Evolutionary conservation across 257 asterid species (phyloP), one percentile per base, ranked within the genome.

Genomic region (Forsythia viridissima): DNA sequence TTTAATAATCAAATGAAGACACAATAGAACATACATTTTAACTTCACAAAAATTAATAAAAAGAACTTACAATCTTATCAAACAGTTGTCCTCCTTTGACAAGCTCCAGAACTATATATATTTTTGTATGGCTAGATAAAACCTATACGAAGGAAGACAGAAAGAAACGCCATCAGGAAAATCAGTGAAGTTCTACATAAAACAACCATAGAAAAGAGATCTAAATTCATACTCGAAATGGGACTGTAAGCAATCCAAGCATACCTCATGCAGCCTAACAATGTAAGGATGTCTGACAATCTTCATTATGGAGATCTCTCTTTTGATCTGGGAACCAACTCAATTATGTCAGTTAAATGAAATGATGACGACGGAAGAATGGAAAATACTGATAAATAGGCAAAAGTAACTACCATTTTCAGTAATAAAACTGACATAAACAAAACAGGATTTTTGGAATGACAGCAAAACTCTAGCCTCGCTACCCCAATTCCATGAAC

Each of bases 251-350:
- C 24, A 72, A 72, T 34, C 42, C 15, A 67, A 59, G 75, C 78
- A 76, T 86, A 94, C 98, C 97, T 94, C 98, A 72, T 94, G 93
- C 78, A 92, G 91, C 86, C 90, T 86, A 70, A 94, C 94, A 63
- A 94, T 86, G 82, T 87, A 84, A 38, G 97, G 97, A 87, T 94
- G 98, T 76, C 97, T 85, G 77, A 94, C 93, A 75, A 94, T 91
- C 93, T 94, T 94, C 98, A 94, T 94, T 63, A 94, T 86, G 70
- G 97, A 94, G 68, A 94, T 94, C 88, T 94, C 98, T 79, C 93
- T 86, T 84, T 94, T 90, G 71, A 94, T 92, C 98, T 92, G 85
- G 77, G 20, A 87, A 84, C 76, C 77, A 81, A 85, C 77, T 52
- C 63, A 71, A 73, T 77, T 11, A 74, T 36, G 81, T 70, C 78